phyloP scores from a whole-genome alignment of 805 yeast species.

The Helenozyma rhizophorensis region DNA sequence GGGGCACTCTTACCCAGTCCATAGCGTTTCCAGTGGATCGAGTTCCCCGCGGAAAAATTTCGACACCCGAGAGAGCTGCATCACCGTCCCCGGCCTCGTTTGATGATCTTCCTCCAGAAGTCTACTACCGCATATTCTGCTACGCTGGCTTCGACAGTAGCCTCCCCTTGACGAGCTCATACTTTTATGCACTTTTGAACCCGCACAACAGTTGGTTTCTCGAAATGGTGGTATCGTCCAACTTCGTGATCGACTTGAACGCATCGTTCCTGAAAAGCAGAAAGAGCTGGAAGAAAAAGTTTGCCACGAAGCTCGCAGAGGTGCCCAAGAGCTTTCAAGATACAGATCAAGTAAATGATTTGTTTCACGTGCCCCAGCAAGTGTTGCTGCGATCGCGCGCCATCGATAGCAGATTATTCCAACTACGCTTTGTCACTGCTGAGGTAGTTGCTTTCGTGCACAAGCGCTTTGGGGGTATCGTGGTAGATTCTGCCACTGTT shows the following conservation, averaged over 20 bases:
- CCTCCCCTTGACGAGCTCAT: constrained; percentile 32
- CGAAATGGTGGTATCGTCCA: constrained; percentile 19
- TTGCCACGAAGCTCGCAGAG: background rate
- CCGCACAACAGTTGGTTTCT: constrained; percentile 8
- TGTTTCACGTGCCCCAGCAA: constrained; percentile 2
- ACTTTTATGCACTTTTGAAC: constrained; percentile 23
- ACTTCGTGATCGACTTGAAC: constrained; percentile 21
- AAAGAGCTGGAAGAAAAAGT: constrained; percentile 4
- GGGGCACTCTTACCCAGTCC: too few species aligned
- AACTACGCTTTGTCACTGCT: constrained; percentile 9
- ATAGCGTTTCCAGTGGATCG: too few species aligned
- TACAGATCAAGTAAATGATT: background rate
- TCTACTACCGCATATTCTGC: constrained; percentile 36
- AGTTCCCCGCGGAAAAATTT: too few species aligned
- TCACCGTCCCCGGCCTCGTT: constrained; percentile 12
- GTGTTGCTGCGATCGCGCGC: constrained; percentile 3
- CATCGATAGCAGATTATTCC: constrained; percentile 11
- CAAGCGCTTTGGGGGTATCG: constrained; percentile 2
- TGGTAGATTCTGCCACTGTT: background rate
- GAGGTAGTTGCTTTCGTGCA: constrained; percentile 9
- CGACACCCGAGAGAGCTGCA: too few species aligned
- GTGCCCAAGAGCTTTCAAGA: constrained; percentile 5
- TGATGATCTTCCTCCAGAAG: constrained; percentile 39
- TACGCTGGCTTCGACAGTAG: constrained; percentile 21
- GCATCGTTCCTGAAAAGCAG: constrained; percentile 7